Evolutionary conservation across 1,284 basidiomycete species (phyloP).

Genomic region (Earliella scabrosa): DNA sequence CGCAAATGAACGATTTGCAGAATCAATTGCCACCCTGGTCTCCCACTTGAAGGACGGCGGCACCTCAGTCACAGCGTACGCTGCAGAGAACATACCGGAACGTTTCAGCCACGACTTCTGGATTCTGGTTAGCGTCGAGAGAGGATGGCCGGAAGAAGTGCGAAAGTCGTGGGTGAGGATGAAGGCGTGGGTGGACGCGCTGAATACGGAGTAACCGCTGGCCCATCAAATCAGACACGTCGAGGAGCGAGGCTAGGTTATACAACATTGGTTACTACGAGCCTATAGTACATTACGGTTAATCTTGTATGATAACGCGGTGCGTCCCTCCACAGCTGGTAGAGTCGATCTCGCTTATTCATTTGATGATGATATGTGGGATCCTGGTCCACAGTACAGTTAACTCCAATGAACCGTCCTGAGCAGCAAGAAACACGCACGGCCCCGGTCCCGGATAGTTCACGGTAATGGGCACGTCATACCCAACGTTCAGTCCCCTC

Average conservation of each 20-base stretch:
- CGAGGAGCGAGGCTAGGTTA: neutral
- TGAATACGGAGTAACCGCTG: neutral
- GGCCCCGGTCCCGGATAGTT: conserved; percentile 9
- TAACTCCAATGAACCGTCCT: neutral
- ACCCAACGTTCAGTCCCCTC: conserved; percentile 2
- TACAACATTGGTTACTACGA: neutral
- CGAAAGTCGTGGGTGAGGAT: conserved; percentile 16
- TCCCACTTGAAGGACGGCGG: conserved; percentile 3
- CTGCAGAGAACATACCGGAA: conserved; percentile 13
- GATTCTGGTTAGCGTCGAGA: conserved; percentile 12
- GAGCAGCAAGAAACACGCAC: conserved; percentile 1
- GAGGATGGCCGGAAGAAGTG: conserved; percentile 19
- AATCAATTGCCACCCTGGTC: conserved; percentile 9
- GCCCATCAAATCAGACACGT: too few species aligned
- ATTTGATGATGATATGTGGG: conserved; percentile 7
- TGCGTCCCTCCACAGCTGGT: too few species aligned
- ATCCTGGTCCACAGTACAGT: neutral
- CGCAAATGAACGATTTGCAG: conserved; percentile 10
- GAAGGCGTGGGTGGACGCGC: conserved; percentile 7
- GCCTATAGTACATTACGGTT: neutral
- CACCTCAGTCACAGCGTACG: conserved; percentile 1
- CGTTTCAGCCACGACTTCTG: conserved; percentile 22
- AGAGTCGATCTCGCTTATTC: too few species aligned
- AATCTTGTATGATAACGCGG: too few species aligned
- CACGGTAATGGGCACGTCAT: conserved; percentile 14